Conservation (phyloP, 2,329 filamentous ascomycete genomes). For the Fusarium sororula region DNA sequence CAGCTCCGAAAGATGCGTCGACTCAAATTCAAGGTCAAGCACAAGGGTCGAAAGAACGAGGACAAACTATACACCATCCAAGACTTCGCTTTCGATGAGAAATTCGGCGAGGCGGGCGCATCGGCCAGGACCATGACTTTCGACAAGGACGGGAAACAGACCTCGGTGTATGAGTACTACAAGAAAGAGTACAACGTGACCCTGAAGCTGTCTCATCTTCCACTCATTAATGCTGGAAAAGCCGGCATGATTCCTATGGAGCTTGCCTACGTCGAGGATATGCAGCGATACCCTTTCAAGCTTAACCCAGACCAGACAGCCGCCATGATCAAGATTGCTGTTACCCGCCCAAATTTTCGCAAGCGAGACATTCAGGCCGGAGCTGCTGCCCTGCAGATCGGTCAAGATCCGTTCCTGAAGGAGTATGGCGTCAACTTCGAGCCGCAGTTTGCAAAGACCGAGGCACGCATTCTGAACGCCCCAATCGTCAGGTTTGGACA, state of each 20-base stretch:
- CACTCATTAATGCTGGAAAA: constrained; percentile 66
- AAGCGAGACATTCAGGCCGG: constrained; percentile 66
- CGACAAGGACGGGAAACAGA: constrained; percentile 55
- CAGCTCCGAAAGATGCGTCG: constrained; percentile 63
- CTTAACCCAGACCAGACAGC: constrained; percentile 72
- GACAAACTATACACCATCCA: constrained; percentile 62
- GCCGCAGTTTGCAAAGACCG: constrained; percentile 68
- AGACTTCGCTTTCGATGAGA: constrained; percentile 58
- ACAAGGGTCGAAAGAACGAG: constrained; percentile 56
- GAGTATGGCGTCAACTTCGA: constrained; percentile 80
- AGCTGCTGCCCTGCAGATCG: constrained; percentile 69
- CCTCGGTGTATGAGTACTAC: constrained; percentile 65
- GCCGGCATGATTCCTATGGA: constrained; percentile 70
- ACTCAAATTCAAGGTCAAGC: constrained; percentile 65
- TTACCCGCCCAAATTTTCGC: constrained; percentile 78
- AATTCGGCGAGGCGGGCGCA: constrained; percentile 56
- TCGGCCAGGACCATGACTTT: constrained; percentile 66
- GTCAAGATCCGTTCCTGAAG: constrained; percentile 75
- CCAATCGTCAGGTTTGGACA: constrained; percentile 76
- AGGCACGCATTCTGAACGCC: constrained; percentile 75
- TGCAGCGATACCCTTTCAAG: constrained; percentile 72
- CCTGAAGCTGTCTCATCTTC: constrained; percentile 59
- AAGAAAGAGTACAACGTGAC: constrained; percentile 61
- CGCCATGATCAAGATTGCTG: constrained; percentile 92
- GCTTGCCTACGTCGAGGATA: constrained; percentile 59